Percentiles rank a stretch among this genome's conserved stretches.
phyloP scores from a whole-genome alignment of 1,139 yeast genomes.

The Kodamaea anthophila region DNA sequence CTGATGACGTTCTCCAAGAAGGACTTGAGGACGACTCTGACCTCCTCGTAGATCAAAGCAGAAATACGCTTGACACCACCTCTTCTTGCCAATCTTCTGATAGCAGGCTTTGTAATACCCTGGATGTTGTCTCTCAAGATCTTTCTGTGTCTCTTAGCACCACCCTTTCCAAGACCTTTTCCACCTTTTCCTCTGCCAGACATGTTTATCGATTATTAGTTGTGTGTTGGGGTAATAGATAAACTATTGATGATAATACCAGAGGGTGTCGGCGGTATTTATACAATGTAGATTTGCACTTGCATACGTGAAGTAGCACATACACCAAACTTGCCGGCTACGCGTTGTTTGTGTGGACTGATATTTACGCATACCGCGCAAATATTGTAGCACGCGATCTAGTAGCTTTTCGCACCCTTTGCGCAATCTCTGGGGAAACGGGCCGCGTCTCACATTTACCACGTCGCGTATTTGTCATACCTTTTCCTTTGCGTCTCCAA shows the following conservation, averaged over 20 bases:
- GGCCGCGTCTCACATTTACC: no score
- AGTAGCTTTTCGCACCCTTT: constrained; percentile 2
- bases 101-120: constrained; percentile 99
- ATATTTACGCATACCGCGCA: constrained; percentile 8
- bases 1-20: constrained; percentile 96
- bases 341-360: background rate
- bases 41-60: constrained; percentile 97
- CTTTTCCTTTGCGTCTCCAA: no score
- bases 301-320: constrained; percentile 1
- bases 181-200: constrained; percentile 99
- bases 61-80: constrained; percentile 99
- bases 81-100: constrained; percentile 99
- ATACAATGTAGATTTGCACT: background rate
- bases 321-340: background rate
- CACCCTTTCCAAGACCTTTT: constrained; percentile 98
- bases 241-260: background rate
- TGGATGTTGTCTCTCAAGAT: constrained; percentile 98
- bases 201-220: constrained; percentile 39
- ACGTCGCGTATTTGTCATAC: no score
- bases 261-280: background rate
- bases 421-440: background rate
- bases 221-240: constrained; percentile 12
- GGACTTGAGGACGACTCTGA: constrained; percentile 92
- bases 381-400: constrained; percentile 7
- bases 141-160: constrained; percentile 99